These are phyloP conservation scores for Nicotiana benthamiana DNA, from an alignment of 257 asterid species.

Conservation along the genomic window DNA sequence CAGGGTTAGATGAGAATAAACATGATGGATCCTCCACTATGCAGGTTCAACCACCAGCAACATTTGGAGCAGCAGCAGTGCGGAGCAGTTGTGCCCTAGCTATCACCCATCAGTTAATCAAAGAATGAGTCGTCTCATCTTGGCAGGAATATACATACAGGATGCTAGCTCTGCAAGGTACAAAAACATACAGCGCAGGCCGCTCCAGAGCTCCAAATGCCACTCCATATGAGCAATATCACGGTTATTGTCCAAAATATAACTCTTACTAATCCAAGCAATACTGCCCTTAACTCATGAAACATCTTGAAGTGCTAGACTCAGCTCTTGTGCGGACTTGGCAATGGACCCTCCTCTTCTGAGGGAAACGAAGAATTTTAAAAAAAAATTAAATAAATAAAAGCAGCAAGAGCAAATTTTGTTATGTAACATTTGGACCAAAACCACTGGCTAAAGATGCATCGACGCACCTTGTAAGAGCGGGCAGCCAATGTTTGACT, in stretches of 20 bases:
- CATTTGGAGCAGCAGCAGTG: constrained; percentile 11
- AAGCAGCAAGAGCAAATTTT: constrained; percentile 3
- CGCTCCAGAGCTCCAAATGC: constrained; percentile 6
- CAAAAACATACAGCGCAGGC: not conserved
- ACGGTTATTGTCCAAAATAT: not conserved
- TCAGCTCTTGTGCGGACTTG: constrained; percentile 83
- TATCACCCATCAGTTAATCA: constrained; percentile 2
- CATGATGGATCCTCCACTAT: constrained; percentile 15
- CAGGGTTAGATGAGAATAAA: constrained; percentile 9
- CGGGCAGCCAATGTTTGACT: constrained; percentile 58
- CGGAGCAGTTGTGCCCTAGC: not conserved
- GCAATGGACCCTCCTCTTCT: constrained; percentile 92
- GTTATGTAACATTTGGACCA: constrained; percentile 4
- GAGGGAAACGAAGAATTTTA: constrained; percentile 9
- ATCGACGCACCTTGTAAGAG: constrained; percentile 54
- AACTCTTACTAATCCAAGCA: not conserved
- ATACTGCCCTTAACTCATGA: constrained; percentile 19
- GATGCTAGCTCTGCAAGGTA: constrained; percentile 3
- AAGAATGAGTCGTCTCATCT: constrained; percentile 12
- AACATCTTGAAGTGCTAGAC: constrained; percentile 76
- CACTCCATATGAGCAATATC: constrained; percentile 4
- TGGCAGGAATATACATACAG: constrained; percentile 12
- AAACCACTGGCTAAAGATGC: not conserved
- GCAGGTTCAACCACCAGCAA: not conserved
- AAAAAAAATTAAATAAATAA: not conserved